These are phyloP conservation scores for Gyrodon lividus DNA, from an alignment of 768 basidiomycete genomes.

Conservation along the genomic window DNA sequence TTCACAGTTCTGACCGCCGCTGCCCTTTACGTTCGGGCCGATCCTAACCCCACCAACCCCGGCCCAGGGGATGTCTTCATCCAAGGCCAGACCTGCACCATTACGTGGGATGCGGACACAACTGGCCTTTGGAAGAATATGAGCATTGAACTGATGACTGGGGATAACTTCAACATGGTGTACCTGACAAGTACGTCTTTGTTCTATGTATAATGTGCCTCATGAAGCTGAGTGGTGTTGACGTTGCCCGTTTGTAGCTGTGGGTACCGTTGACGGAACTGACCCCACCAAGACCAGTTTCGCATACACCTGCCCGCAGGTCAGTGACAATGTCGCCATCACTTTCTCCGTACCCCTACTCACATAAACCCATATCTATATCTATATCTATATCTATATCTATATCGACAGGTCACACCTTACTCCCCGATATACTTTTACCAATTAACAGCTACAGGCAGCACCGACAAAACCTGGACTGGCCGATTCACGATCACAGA, in stretches of 20 bases:
- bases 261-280: conserved; percentile 68
- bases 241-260: conserved; percentile 43
- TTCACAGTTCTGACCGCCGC: conserved; percentile 24
- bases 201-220: neutral
- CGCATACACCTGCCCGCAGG: conserved; percentile 65
- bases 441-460: conserved; percentile 56
- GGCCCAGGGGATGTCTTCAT: conserved; percentile 58
- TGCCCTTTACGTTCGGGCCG: conserved; percentile 46
- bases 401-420: conserved; percentile 49
- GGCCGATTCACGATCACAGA: conserved; percentile 74
- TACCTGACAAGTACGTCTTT: conserved; percentile 57
- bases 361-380: neutral
- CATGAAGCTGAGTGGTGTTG: neutral
- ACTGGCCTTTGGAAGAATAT: conserved; percentile 67
- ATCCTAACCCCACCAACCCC: conserved; percentile 58
- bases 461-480: conserved; percentile 56
- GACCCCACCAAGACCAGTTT: conserved; percentile 41
- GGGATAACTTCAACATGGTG: conserved; percentile 67
- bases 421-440: conserved; percentile 78
- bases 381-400: neutral
- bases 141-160: conserved; percentile 80
- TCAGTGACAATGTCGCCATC: conserved; percentile 29
- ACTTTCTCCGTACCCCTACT: neutral
- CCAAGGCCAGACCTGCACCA: conserved; percentile 52
- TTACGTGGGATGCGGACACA: conserved; percentile 59